These are phyloP conservation scores for Psilocybe azurescens DNA, from an alignment of 768 basidiomycete species.

Conservation along the genomic window DNA sequence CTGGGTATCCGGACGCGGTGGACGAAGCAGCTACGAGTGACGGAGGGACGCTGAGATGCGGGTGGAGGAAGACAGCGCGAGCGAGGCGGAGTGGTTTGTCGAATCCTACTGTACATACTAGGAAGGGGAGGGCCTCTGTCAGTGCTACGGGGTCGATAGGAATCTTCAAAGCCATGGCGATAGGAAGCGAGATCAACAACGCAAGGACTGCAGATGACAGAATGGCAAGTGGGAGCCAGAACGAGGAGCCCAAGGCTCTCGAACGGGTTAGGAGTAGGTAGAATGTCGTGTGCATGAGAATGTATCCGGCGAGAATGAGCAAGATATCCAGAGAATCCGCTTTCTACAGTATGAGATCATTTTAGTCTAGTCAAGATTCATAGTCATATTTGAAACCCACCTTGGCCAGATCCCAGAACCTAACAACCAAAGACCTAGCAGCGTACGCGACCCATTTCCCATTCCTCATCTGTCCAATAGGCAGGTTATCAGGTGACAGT, in stretches of 20 bases:
- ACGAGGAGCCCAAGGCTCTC: slow-evolving; percentile 76
- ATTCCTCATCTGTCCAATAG: slow-evolving; percentile 77
- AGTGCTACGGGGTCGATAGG: slow-evolving; percentile 92
- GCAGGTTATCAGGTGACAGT: slow-evolving; percentile 46
- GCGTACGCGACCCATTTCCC: slow-evolving; percentile 93
- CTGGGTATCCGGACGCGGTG: slow-evolving; percentile 19
- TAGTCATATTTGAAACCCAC: slow-evolving; percentile 25
- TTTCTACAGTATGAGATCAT: slow-evolving; percentile 53
- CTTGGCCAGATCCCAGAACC: slow-evolving; percentile 90
- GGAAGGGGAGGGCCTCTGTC: slow-evolving; percentile 95
- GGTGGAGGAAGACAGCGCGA: slow-evolving; percentile 86
- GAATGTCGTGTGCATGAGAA: slow-evolving; percentile 96
- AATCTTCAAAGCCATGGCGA: slow-evolving; percentile 74
- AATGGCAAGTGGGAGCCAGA: slow-evolving; percentile 69
- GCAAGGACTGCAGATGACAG: slow-evolving; percentile 82
- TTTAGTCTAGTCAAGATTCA: neutral
- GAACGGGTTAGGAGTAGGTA: slow-evolving; percentile 89
- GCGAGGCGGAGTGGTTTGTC: slow-evolving; percentile 96
- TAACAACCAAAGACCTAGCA: slow-evolving; percentile 67
- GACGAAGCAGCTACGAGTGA: slow-evolving; percentile 2
- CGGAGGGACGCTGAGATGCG: slow-evolving; percentile 25
- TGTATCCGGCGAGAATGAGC: slow-evolving; percentile 90
- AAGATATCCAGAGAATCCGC: slow-evolving; percentile 96
- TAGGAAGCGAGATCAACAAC: slow-evolving; percentile 84
- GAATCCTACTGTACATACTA: slow-evolving; percentile 97